phyloP scores from a whole-genome alignment of 306 rosid species.

The Macrotyloma uniflorum region DNA sequence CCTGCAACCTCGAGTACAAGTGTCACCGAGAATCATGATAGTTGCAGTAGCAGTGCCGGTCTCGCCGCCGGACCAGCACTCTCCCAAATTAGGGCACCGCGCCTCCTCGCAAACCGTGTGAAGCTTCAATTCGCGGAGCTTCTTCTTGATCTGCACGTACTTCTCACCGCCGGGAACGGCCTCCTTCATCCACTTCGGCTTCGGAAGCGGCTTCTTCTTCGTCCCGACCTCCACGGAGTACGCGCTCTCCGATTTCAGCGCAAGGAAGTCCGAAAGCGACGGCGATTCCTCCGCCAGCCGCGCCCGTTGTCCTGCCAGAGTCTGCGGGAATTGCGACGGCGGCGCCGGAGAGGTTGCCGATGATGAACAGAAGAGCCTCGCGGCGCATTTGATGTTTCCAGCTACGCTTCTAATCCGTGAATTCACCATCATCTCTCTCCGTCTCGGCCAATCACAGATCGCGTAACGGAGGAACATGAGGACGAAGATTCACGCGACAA shows the following conservation, averaged over 20 bases:
- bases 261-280: constrained; percentile 56
- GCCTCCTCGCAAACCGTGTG: constrained; percentile 99
- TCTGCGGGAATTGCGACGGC: constrained; percentile 63
- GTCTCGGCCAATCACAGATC: constrained; percentile 34
- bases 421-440: constrained; percentile 50
- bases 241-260: constrained; percentile 49
- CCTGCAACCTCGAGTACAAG: constrained; percentile 99
- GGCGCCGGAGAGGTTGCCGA: constrained; percentile 17
- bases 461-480: constrained; percentile 8
- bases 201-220: constrained; percentile 95
- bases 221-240: constrained; percentile 97
- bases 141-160: constrained; percentile 96
- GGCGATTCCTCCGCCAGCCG: constrained; percentile 75
- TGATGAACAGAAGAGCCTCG: constrained; percentile 60
- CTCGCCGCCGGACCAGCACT: constrained; percentile 99
- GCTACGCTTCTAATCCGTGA: constrained; percentile 47
- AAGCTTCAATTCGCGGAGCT: constrained; percentile 89
- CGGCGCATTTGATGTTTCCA: constrained; percentile 49
- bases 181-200: constrained; percentile 99
- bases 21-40: constrained; percentile 96
- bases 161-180: constrained; percentile 93
- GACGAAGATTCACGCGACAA: neutral
- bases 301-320: constrained; percentile 74
- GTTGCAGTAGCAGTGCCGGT: constrained; percentile 99
- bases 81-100: constrained; percentile 87